A percentile compares a stretch with the other conserved stretches of the same genome.
These are phyloP conservation scores for Penicillium verrucosum DNA, from an alignment of 2,329 filamentous ascomycete species.

Conservation along the genomic window DNA sequence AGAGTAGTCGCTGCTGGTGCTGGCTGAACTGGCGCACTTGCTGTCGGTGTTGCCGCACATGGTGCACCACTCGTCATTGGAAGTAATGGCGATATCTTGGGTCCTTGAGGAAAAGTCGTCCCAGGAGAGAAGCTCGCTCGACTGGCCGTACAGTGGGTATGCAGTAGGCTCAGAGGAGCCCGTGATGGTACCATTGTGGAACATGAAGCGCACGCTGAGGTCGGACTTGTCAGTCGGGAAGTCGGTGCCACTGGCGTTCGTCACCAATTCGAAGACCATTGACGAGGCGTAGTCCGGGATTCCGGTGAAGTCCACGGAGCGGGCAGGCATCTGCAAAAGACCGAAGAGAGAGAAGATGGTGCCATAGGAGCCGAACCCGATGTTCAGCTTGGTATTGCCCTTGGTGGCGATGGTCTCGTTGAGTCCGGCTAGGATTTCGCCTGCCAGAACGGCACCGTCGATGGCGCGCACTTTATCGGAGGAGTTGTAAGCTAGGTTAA, in stretches of 20 bases:
- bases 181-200: slow-evolving; percentile 59
- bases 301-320: slow-evolving; percentile 65
- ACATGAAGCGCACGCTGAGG: slow-evolving; percentile 59
- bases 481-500: slow-evolving; percentile 75
- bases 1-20: slow-evolving; percentile 26
- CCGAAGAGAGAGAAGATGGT: slow-evolving; percentile 62
- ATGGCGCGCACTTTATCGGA: slow-evolving; percentile 47
- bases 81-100: slow-evolving; percentile 63
- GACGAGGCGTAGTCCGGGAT: slow-evolving; percentile 80
- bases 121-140: slow-evolving; percentile 61
- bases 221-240: slow-evolving; percentile 48
- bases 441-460: slow-evolving; percentile 62
- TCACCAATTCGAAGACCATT: slow-evolving; percentile 74
- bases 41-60: slow-evolving; percentile 71
- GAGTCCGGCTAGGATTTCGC: slow-evolving; percentile 55
- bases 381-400: slow-evolving; percentile 42
- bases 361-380: slow-evolving; percentile 62
- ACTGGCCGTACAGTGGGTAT: slow-evolving; percentile 62
- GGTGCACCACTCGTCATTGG: slow-evolving; percentile 67
- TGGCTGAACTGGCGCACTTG: slow-evolving; percentile 53
- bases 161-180: slow-evolving; percentile 45
- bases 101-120: slow-evolving; percentile 63
- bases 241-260: slow-evolving; percentile 41
- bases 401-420: slow-evolving; percentile 40
- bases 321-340: slow-evolving; percentile 49